Base-by-base conservation (phyloP, 2,329 filamentous ascomycete species). In the Phaeoacremonium minimum region DNA sequence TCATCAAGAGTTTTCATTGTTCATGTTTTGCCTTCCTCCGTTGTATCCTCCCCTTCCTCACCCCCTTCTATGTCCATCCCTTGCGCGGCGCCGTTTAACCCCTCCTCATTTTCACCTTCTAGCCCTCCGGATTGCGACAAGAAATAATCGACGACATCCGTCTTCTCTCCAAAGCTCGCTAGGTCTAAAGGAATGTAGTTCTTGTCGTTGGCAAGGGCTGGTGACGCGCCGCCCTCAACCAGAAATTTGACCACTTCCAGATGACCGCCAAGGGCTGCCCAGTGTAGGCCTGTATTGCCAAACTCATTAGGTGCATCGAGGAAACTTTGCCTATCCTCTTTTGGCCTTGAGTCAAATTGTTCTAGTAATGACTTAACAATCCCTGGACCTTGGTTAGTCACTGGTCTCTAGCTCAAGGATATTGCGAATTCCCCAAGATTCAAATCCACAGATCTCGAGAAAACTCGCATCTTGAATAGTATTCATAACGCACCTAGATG, bases 201-300 rank as follows among this genome's bases (percentile, higher is more conserved):
- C 32, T 85, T 85, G 54, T 83, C 78, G 56, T 97, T 97, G 53
- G 82, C 82, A 19, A 88, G 66, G 9, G 80, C 80, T 5, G 89
- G 81, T 40, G 88, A 83, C 2, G 89, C 89, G 3, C 88, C 89
- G 4, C 79, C 70, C 30, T 81, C 79, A 3, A 95, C 71, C 11
- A 98, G 73, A 1, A 80, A 64, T 66, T 90, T 86, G 6, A 95
- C 87, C 4, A 81, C 77, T 6, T 83, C 77, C 4, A 97, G 67
- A 52, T 96, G 90, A 2, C 90, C 90, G 37, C 94, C 93, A 37
- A 96, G 67, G 1, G 88, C 86, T 0, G 91, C 91, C 90, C 90
- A 97, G 64, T 98, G 93, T 40, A 98, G 69, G 1, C 88, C 78
- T 1, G 91, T 96, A 66, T 96, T 97, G 30, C 89, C 90, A 31